phyloP scores from a whole-genome alignment of 371 early-diverging fungal species.

The Scutellospora calospora region DNA sequence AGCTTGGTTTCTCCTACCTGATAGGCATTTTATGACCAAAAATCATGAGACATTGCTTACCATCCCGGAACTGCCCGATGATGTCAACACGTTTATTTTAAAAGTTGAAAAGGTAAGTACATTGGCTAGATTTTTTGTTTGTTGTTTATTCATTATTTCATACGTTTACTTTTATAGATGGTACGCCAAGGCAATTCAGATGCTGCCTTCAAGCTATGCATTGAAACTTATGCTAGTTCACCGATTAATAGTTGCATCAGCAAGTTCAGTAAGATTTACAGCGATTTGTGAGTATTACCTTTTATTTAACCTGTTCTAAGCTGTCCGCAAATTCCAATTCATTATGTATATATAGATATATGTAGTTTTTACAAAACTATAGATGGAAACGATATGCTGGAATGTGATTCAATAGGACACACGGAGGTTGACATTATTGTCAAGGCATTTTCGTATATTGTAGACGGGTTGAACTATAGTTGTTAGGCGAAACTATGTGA shows the following conservation, averaged over 20 bases:
- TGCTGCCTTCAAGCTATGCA: slow-evolving; percentile 25
- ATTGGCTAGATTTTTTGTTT: neutral
- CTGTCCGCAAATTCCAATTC: neutral
- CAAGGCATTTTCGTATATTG: slow-evolving; percentile 35
- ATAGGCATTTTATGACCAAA: slow-evolving; percentile 13
- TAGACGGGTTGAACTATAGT: slow-evolving; percentile 18
- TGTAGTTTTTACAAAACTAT: slow-evolving; percentile 10
- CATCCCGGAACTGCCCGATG: neutral
- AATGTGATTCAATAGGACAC: neutral
- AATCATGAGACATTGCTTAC: neutral
- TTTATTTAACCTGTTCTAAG: neutral
- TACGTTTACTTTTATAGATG: slow-evolving; percentile 21
- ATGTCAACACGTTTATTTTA: neutral
- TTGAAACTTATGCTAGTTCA: slow-evolving; percentile 26
- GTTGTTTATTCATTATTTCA: slow-evolving; percentile 9
- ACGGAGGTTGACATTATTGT: slow-evolving; percentile 38
- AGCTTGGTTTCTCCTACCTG: neutral
- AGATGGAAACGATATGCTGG: slow-evolving; percentile 13
- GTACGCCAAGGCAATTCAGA: neutral
- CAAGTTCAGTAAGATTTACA: slow-evolving; percentile 41
- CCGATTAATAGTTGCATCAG: slow-evolving; percentile 25
- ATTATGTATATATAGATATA: neutral
- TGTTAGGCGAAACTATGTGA: too few species aligned
- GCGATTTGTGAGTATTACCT: slow-evolving; percentile 35
- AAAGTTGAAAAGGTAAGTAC: slow-evolving; percentile 28